These are phyloP conservation scores for Pinus tabuliformis DNA, from an alignment of 75 land plant species.

Conservation along the genomic window DNA sequence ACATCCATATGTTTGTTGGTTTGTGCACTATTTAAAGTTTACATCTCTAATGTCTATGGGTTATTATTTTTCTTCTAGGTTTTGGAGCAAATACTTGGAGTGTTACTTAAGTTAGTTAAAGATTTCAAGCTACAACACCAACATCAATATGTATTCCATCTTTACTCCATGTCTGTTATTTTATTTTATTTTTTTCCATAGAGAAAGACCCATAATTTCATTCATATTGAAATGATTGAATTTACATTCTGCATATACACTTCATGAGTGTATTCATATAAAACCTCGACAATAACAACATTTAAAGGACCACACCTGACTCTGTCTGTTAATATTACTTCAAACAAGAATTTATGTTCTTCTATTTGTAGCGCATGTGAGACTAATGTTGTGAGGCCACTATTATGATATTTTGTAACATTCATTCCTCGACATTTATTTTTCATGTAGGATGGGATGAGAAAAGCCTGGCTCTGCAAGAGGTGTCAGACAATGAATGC, in stretches of 20 bases:
- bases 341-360: background rate
- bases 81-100: conserved; percentile 89
- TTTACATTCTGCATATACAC: no score
- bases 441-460: conserved; percentile 69
- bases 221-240: no score
- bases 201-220: no score
- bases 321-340: no score
- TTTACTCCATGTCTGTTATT: background rate
- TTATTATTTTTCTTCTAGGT: conserved; percentile 38
- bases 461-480: conserved; percentile 93
- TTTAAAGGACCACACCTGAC: no score
- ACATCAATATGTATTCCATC: conserved; percentile 76
- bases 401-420: no score
- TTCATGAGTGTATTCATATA: no score
- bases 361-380: background rate
- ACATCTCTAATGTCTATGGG: background rate
- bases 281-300: no score
- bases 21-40: background rate
- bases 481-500: conserved; percentile 97
- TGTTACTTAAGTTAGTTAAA: conserved; percentile 87
- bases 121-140: conserved; percentile 94
- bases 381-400: background rate
- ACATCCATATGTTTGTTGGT: background rate
- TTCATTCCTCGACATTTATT: background rate
- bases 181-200: no score